phyloP scores from a whole-genome alignment of 345 rosid species.

The Aethionema arabicum region DNA sequence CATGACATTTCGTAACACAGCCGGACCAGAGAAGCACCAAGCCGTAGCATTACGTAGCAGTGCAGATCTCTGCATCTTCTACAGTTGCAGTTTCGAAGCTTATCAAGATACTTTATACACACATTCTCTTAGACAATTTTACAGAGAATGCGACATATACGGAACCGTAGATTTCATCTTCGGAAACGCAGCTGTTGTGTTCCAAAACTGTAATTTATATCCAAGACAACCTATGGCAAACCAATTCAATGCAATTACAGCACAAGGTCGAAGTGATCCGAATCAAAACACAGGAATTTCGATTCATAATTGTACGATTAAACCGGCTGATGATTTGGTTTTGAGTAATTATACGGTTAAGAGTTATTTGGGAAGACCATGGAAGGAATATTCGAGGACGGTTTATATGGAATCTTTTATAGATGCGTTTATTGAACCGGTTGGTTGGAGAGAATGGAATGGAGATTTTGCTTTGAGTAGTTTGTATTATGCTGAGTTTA shows the following conservation, averaged over 20 bases:
- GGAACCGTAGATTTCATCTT: constrained; percentile 93
- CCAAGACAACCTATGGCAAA: constrained; percentile 69
- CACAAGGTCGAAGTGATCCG: constrained; percentile 81
- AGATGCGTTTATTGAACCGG: constrained; percentile 54
- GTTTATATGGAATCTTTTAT: constrained; percentile 57
- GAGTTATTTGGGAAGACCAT: constrained; percentile 81
- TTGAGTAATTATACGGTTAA: constrained; percentile 42
- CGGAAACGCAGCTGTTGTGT: constrained; percentile 83
- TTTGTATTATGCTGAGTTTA: constrained; percentile 67
- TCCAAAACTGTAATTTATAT: constrained; percentile 72
- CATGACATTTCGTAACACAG: constrained; percentile 82
- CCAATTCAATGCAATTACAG: constrained; percentile 84
- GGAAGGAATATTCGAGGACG: constrained; percentile 84
- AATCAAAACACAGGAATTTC: constrained; percentile 88
- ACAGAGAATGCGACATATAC: constrained; percentile 79
- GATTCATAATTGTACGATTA: constrained; percentile 59
- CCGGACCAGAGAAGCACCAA: constrained; percentile 80
- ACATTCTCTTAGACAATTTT: constrained; percentile 77
- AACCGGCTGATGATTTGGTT: constrained; percentile 63
- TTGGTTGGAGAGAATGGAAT: constrained; percentile 74
- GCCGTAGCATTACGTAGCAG: constrained; percentile 79
- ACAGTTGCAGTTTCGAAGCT: constrained; percentile 81
- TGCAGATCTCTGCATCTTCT: constrained; percentile 74
- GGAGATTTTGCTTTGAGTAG: constrained; percentile 67
- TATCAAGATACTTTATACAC: constrained; percentile 86